Percentiles rank a stretch among this genome's conserved stretches.
phyloP scores from a whole-genome alignment of 2,329 filamentous ascomycete species.

The Tolypocladium endophyticum region DNA sequence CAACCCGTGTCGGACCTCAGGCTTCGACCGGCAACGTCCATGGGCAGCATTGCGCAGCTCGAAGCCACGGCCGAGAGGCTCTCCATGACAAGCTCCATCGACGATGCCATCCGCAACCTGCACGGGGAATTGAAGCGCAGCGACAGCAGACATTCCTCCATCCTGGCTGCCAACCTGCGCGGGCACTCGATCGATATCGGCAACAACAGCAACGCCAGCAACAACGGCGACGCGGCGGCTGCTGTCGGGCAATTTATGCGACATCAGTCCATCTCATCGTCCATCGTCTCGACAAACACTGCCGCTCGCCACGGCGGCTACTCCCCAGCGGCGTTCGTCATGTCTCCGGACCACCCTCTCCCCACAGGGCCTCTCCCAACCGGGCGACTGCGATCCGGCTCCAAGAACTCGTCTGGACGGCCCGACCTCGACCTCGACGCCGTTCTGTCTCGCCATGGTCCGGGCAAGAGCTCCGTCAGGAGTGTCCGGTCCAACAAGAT shows the following conservation, averaged over 20 bases:
- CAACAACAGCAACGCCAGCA: conserved; percentile 1
- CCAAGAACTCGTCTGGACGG: conserved; percentile 33
- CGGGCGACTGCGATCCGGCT: conserved; percentile 43
- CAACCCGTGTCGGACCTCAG: conserved; percentile 46
- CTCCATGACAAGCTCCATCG: conserved; percentile 65
- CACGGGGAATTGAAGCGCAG: conserved; percentile 60
- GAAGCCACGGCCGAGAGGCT: conserved; percentile 67
- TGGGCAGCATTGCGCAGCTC: conserved; percentile 60
- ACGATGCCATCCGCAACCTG: conserved; percentile 65
- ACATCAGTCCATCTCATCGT: conserved; percentile 39
- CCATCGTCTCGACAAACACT: conserved; percentile 61
- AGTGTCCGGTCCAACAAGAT: conserved; percentile 36
- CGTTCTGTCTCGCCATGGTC: conserved; percentile 37
- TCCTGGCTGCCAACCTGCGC: conserved; percentile 39
- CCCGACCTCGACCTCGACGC: conserved; percentile 29
- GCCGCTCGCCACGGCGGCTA: conserved; percentile 59
- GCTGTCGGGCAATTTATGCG: conserved; percentile 21
- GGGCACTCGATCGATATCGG: conserved; percentile 19
- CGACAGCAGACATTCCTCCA: conserved; percentile 56
- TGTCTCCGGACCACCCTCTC: conserved; percentile 55
- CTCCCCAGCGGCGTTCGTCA: conserved; percentile 56
- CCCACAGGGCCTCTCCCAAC: conserved; percentile 55
- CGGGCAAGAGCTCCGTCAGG: conserved; percentile 42
- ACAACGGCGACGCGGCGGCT: not conserved
- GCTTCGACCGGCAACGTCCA: conserved; percentile 49